These are phyloP conservation scores for Trichoderma parareesei DNA, from an alignment of 495 filamentous ascomycete species.

Conservation along the genomic window DNA sequence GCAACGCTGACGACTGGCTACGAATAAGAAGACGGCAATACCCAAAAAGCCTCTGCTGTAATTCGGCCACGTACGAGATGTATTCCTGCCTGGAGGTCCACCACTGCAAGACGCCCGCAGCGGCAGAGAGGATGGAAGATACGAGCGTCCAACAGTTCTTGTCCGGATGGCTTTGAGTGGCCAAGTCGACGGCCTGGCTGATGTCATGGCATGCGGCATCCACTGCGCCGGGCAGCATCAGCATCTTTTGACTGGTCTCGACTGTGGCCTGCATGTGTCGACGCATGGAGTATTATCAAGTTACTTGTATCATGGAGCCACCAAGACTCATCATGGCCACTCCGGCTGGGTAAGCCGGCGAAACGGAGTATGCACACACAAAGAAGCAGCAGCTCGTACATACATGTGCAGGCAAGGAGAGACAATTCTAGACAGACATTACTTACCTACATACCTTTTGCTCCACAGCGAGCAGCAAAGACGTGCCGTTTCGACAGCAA, in stretches of 20 bases:
- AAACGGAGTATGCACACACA: no score
- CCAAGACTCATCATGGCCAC: no score
- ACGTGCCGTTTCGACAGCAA: background rate
- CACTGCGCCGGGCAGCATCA: background rate
- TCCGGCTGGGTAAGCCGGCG: background rate
- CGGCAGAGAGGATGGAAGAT: background rate
- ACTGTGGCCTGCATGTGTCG: background rate
- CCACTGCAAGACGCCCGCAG: background rate
- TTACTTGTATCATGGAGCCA: no score
- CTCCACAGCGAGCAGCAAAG: constrained; percentile 3
- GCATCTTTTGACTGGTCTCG: background rate
- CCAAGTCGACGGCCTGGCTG: background rate
- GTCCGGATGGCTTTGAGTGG: background rate
- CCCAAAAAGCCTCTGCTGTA: background rate
- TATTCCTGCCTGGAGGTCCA: constrained; percentile 7
- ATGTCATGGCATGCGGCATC: background rate
- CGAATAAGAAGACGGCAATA: background rate
- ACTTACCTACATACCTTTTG: background rate
- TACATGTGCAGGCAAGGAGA: background rate
- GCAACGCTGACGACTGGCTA: background rate
- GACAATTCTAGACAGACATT: no score
- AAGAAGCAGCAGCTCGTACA: no score
- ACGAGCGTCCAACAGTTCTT: background rate
- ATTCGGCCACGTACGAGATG: constrained; percentile 3
- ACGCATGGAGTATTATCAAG: background rate